phyloP scores from a whole-genome alignment of 805 yeast species.

The Sugiyamaella americana region DNA sequence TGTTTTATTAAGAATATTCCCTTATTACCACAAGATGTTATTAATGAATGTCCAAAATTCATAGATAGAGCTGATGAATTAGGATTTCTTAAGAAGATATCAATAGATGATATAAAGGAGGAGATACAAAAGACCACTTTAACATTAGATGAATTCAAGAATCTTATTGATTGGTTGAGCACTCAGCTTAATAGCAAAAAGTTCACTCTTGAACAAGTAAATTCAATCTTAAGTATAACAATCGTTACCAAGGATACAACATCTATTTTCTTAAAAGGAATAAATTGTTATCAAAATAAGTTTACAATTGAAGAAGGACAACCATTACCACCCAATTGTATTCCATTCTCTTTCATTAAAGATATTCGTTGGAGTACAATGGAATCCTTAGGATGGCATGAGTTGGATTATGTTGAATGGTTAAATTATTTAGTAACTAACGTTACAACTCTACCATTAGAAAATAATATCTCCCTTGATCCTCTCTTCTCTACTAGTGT shows the following conservation, averaged over 20 bases:
- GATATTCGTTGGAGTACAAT: slow-evolving; percentile 18
- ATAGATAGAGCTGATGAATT: slow-evolving; percentile 23
- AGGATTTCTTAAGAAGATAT: slow-evolving; percentile 23
- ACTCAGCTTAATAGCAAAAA: slow-evolving; percentile 13
- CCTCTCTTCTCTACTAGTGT: slow-evolving; percentile 25
- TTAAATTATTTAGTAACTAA: slow-evolving; percentile 16
- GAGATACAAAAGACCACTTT: slow-evolving; percentile 30
- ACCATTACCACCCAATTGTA: slow-evolving; percentile 30
- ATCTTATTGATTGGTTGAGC: slow-evolving; percentile 29
- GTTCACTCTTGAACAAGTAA: slow-evolving; percentile 14
- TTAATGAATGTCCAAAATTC: slow-evolving; percentile 23
- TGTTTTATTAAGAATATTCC: slow-evolving; percentile 27
- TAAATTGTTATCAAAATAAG: slow-evolving; percentile 25
- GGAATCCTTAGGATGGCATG: slow-evolving; percentile 26
- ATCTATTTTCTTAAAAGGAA: slow-evolving; percentile 21
- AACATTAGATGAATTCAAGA: slow-evolving; percentile 15
- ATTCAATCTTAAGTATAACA: slow-evolving; percentile 19
- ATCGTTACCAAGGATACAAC: slow-evolving; percentile 21
- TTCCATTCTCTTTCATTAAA: slow-evolving; percentile 25
- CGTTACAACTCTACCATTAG: slow-evolving; percentile 9
- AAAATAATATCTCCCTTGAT: slow-evolving; percentile 18
- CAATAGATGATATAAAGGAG: slow-evolving; percentile 23
- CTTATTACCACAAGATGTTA: slow-evolving; percentile 22
- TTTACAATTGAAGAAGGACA: slow-evolving; percentile 21
- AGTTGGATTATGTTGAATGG: slow-evolving; percentile 24